Evolutionary conservation across 1,139 yeast species (phyloP).

Genomic region (Kurtzmaniella quercitrusa): DNA sequence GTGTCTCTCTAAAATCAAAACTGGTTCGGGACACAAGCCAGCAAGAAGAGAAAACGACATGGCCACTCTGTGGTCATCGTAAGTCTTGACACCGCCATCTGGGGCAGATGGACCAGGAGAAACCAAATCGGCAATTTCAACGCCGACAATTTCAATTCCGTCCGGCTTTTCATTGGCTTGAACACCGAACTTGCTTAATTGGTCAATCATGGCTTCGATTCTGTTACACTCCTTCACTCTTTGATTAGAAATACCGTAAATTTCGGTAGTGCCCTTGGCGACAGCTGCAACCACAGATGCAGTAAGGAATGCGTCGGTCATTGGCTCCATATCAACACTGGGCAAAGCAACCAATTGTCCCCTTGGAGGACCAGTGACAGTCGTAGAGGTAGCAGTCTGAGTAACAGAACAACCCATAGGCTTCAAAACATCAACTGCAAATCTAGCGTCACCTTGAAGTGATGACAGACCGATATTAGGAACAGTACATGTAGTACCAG

Average conservation of each 20-base stretch:
- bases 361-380: conserved; percentile 82
- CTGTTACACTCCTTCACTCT: conserved; percentile 97
- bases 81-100: conserved; percentile 57
- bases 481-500: conserved; percentile 87
- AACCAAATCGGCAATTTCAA: conserved; percentile 37
- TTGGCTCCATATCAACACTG: conserved; percentile 95
- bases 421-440: conserved; percentile 85
- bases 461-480: conserved; percentile 94
- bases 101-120: conserved; percentile 43
- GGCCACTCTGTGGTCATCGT: conserved; percentile 97
- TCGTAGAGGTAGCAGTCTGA: conserved; percentile 81
- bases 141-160: conserved; percentile 84
- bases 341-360: conserved; percentile 68
- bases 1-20: conserved; percentile 76
- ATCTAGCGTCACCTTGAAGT: conserved; percentile 95
- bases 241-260: conserved; percentile 96
- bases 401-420: conserved; percentile 95
- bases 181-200: conserved; percentile 89
- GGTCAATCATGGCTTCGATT: conserved; percentile 89
- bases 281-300: conserved; percentile 96
- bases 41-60: conserved; percentile 93
- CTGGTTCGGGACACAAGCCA: conserved; percentile 51
- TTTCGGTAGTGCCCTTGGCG: conserved; percentile 65
- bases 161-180: conserved; percentile 79
- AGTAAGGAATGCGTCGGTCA: conserved; percentile 98